These are phyloP conservation scores for Viridothelium virens DNA, from an alignment of 495 filamentous ascomycete genomes.

Conservation along the genomic window DNA sequence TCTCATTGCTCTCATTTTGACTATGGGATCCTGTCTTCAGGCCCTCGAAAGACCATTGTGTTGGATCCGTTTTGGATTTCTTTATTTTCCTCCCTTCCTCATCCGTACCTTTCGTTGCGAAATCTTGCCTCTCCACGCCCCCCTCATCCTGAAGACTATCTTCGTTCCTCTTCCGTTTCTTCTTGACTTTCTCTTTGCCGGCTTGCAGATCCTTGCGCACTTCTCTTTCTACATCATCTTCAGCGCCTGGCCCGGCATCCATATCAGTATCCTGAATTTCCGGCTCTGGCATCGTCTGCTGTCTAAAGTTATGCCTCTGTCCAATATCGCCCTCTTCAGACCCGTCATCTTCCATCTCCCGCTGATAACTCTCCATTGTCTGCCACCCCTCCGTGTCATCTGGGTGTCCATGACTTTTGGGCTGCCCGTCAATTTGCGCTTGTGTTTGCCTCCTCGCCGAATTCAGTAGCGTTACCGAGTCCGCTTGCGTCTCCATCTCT, in stretches of 20 bases:
- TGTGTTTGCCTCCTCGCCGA: not conserved
- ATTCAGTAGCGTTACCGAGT: slow-evolving; percentile 10
- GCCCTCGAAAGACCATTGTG: not conserved
- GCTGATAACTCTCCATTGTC: slow-evolving; percentile 20
- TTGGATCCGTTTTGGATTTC: not conserved
- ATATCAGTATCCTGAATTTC: slow-evolving; percentile 11
- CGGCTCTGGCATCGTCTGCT: not conserved
- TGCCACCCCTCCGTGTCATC: slow-evolving; percentile 19
- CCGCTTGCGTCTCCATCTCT: slow-evolving; percentile 28
- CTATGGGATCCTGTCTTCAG: not conserved
- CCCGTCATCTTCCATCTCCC: slow-evolving; percentile 15
- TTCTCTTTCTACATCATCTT: not conserved
- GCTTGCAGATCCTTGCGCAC: slow-evolving; percentile 2
- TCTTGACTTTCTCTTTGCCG: slow-evolving; percentile 11
- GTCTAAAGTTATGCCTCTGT: slow-evolving; percentile 13
- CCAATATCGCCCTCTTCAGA: slow-evolving; percentile 16
- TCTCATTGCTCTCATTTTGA: not conserved
- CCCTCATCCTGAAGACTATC: slow-evolving; percentile 43
- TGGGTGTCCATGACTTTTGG: not conserved
- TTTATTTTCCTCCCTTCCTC: slow-evolving; percentile 18
- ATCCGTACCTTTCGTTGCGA: slow-evolving; percentile 27
- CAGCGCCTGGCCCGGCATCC: not conserved
- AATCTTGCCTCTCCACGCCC: slow-evolving; percentile 36
- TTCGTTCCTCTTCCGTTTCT: slow-evolving; percentile 30
- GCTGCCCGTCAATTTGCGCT: not conserved